Conservation (phyloP, 345 rosid genomes). For the Punica granatum region DNA sequence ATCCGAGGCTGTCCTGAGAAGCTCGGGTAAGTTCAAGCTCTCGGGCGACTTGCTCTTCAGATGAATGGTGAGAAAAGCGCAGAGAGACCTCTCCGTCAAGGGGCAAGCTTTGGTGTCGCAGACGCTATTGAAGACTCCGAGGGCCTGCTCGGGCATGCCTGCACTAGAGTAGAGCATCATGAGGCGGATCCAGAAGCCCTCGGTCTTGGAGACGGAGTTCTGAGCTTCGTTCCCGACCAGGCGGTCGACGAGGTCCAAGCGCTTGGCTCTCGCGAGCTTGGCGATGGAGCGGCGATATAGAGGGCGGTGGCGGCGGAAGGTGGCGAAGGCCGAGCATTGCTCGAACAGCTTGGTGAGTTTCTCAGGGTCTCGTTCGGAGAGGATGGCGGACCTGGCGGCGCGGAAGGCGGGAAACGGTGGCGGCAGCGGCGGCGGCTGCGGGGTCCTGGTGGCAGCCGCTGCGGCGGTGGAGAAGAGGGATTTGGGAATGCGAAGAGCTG, state of each 20-base stretch:
- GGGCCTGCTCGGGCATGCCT: constrained; percentile 24
- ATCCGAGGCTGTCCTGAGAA: constrained; percentile 15
- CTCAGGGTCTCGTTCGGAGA: constrained; percentile 24
- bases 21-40: constrained; percentile 4
- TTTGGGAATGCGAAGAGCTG: constrained; percentile 6
- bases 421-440: neutral
- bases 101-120: constrained; percentile 10
- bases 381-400: constrained; percentile 22
- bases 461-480: constrained; percentile 13
- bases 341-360: constrained; percentile 20
- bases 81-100: constrained; percentile 22
- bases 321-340: constrained; percentile 16
- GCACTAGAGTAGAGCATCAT: constrained; percentile 25
- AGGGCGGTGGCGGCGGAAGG: constrained; percentile 33
- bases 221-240: constrained; percentile 9
- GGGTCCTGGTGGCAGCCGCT: constrained; percentile 4
- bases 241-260: constrained; percentile 25
- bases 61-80: constrained; percentile 20
- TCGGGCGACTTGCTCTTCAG: constrained; percentile 15
- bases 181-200: constrained; percentile 34
- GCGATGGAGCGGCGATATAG: constrained; percentile 24
- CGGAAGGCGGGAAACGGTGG: constrained; percentile 23
- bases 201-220: constrained; percentile 13
- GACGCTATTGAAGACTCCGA: constrained; percentile 10
- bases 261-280: constrained; percentile 25